A percentile compares a stretch with the other conserved stretches of the same genome.
Evolutionary conservation across 1,284 basidiomycete genomes (phyloP).

Genomic region (Puccinia polysora): DNA sequence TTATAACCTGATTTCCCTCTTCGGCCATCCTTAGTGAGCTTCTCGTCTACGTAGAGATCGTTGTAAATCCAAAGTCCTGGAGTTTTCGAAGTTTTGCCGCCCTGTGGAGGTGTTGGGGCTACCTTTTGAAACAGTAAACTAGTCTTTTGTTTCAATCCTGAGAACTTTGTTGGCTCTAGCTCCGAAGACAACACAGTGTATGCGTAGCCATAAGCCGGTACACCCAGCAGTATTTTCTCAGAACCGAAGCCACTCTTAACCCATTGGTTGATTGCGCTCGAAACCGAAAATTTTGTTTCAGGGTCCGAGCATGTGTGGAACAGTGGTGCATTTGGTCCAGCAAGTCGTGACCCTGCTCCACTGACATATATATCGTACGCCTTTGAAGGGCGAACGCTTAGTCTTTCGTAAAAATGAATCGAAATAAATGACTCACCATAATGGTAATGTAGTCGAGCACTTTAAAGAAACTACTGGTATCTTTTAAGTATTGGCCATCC

Average conservation of each 20-base stretch:
- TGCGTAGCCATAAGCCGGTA: constrained; percentile 40
- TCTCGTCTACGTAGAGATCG: constrained; percentile 19
- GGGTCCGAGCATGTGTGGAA: constrained; percentile 36
- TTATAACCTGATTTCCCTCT: constrained; percentile 34
- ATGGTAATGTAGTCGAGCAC: constrained; percentile 39
- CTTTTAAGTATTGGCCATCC: constrained; percentile 32
- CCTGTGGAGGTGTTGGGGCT: constrained; percentile 8
- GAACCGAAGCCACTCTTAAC: constrained; percentile 17
- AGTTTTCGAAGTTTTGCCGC: constrained; percentile 18
- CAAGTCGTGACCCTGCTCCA: constrained; percentile 5
- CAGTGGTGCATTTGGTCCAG: constrained; percentile 39
- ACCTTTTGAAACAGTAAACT: constrained; percentile 26
- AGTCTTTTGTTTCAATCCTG: constrained; percentile 5
- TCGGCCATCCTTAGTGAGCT: constrained; percentile 16
- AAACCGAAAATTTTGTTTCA: constrained; percentile 10
- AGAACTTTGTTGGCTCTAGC: constrained; percentile 26
- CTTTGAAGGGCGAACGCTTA: background rate
- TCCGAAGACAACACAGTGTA: constrained; percentile 25
- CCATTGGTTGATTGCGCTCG: constrained; percentile 15
- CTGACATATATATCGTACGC: constrained; percentile 38
- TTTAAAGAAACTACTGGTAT: constrained; percentile 22
- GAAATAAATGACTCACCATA: constrained; percentile 22
- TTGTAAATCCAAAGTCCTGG: constrained; percentile 27
- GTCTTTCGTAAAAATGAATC: background rate
- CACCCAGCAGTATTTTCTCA: constrained; percentile 25